Percentiles rank a stretch among this genome's conserved stretches.
Conservation (phyloP, 441 rosid species). For the Gossypium trilobum region DNA sequence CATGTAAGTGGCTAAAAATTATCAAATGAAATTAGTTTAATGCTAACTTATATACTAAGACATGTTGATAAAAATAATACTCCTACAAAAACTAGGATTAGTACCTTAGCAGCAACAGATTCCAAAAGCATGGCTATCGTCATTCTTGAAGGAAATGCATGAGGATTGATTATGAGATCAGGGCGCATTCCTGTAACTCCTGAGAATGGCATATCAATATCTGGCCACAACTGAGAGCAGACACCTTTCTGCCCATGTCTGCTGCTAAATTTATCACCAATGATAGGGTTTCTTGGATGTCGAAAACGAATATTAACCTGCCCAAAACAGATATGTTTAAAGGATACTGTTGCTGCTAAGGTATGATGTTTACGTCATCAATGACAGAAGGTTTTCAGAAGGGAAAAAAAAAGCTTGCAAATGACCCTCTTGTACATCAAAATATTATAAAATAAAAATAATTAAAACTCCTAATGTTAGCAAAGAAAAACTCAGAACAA, state of each 20-base stretch:
- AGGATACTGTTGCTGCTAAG: too few species aligned
- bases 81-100: background rate
- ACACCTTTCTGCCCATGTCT: constrained; percentile 99
- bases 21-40: background rate
- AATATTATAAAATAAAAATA: background rate
- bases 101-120: constrained; percentile 91
- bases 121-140: constrained; percentile 97
- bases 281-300: constrained; percentile 83
- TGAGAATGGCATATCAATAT: constrained; percentile 91
- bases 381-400: background rate
- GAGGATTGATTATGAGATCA: constrained; percentile 94
- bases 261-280: constrained; percentile 97
- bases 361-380: background rate
- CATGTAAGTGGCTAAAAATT: background rate
- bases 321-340: constrained; percentile 4
- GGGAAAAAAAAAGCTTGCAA: background rate
- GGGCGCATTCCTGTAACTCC: constrained; percentile 96
- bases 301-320: constrained; percentile 85
- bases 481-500: background rate
- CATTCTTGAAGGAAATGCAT: constrained; percentile 98
- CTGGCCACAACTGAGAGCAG: constrained; percentile 96
- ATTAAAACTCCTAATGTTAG: background rate
- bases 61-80: background rate
- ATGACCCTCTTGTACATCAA: background rate
- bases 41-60: background rate